Evolutionary conservation across 176 grass and related monocot genomes (phyloP).

Genomic region (Guadua angustifolia): DNA sequence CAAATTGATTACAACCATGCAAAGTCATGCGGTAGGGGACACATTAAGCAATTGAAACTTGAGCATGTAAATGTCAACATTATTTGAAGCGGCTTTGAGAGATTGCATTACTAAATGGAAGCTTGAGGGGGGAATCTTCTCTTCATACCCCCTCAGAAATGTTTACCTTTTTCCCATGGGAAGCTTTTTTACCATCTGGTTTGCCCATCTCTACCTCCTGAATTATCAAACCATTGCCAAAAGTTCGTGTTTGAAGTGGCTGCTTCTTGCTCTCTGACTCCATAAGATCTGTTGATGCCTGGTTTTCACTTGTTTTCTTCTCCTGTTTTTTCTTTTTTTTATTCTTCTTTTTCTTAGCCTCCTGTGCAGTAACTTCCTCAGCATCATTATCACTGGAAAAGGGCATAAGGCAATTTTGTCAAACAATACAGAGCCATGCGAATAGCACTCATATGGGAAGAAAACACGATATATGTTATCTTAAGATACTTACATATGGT

Average conservation of each 20-base stretch:
- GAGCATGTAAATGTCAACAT: neutral
- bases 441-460: conserved; percentile 9
- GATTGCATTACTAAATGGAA: conserved; percentile 12
- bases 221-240: conserved; percentile 81
- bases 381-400: conserved; percentile 34
- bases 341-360: conserved; percentile 50
- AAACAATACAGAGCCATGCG: neutral
- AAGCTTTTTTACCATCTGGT: conserved; percentile 82
- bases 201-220: conserved; percentile 73
- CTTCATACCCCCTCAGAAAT: neutral
- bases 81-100: neutral
- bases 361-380: conserved; percentile 32
- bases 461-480: neutral
- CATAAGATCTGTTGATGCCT: conserved; percentile 36
- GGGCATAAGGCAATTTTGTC: neutral
- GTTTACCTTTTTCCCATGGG: conserved; percentile 69
- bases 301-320: conserved; percentile 36
- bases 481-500: conserved; percentile 43
- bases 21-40: neutral
- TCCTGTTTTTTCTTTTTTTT: conserved; percentile 54
- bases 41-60: conserved; percentile 6
- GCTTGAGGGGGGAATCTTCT: neutral
- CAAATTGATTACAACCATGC: neutral
- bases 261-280: conserved; percentile 49
- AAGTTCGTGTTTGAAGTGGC: conserved; percentile 59